Evolutionary conservation across 139 green algal species (phyloP).

Genomic region (Asterochloris erici): DNA sequence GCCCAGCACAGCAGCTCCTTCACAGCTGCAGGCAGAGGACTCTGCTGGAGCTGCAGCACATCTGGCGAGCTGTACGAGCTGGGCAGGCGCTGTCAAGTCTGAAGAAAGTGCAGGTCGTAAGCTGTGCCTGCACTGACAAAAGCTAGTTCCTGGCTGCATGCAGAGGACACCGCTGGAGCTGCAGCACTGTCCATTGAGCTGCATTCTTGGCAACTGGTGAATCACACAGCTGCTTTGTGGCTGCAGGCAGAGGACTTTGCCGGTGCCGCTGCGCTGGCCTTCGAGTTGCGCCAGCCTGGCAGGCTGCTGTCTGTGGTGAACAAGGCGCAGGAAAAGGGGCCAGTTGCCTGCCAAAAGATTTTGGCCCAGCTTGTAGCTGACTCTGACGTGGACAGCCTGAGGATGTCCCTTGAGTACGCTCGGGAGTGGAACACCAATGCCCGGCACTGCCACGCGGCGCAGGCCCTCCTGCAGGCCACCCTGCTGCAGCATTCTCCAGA

Average conservation of each 20-base stretch:
- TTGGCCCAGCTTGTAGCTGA: constrained; percentile 14
- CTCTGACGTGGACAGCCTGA: constrained; percentile 15
- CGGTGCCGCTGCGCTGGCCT: constrained; percentile 73
- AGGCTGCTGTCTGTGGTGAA: constrained; percentile 72
- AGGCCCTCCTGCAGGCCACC: constrained; percentile 74
- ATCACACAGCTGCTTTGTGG: background rate
- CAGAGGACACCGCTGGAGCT: no score
- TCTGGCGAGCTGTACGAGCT: constrained; percentile 82
- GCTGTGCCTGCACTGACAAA: no score
- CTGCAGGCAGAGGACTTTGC: constrained; percentile 62
- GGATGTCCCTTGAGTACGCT: constrained; percentile 40
- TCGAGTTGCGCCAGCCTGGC: constrained; percentile 75
- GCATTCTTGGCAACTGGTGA: no score
- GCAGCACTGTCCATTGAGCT: no score
- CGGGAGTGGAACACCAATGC: constrained; percentile 95
- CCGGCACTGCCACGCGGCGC: constrained; percentile 72
- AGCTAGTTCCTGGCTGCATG: no score
- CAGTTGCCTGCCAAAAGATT: background rate
- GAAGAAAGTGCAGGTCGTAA: constrained; percentile 12
- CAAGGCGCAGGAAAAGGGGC: constrained; percentile 11
- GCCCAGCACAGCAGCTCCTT: no score
- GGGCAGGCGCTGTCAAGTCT: constrained; percentile 69
- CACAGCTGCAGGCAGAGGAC: constrained; percentile 56
- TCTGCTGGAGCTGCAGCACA: constrained; percentile 55
- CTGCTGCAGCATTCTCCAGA: constrained; percentile 51